phyloP scores from a whole-genome alignment of 768 basidiomycete species.

The Pulveroboletus frians region DNA sequence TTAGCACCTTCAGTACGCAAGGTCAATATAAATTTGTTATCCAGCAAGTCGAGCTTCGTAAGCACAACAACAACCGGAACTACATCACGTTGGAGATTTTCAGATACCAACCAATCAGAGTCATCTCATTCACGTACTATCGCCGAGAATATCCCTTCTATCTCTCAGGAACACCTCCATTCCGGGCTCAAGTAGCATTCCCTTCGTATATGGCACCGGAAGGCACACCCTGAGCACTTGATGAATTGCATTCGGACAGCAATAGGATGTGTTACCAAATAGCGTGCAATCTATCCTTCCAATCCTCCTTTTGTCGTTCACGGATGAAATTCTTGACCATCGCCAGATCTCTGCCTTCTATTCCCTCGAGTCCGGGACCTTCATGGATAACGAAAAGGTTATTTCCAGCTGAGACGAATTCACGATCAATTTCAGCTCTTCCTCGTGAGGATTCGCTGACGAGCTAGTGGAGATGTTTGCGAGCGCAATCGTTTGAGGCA shows the following conservation, averaged over 20 bases:
- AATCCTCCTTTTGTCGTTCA: not conserved
- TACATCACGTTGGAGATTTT: not conserved
- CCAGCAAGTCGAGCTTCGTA: too few species aligned
- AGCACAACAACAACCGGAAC: not conserved
- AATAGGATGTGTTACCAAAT: too few species aligned
- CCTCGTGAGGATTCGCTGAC: not conserved
- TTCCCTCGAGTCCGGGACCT: not conserved
- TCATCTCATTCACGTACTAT: not conserved
- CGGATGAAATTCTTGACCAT: not conserved
- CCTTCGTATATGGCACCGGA: not conserved
- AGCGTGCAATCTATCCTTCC: too few species aligned
- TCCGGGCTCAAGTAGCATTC: not conserved
- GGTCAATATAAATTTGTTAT: not conserved
- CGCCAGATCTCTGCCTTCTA: not conserved
- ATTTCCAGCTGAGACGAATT: not conserved
- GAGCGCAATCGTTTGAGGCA: too few species aligned
- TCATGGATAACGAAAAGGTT: not conserved
- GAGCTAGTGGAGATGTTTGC: not conserved
- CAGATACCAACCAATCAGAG: too few species aligned
- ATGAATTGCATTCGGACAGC: too few species aligned
- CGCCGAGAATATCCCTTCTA: too few species aligned
- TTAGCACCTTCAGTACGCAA: not conserved
- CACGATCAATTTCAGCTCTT: not conserved
- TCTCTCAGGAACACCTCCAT: not conserved
- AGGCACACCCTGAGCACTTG: too few species aligned